Percentiles rank a stretch among this genome's conserved stretches.
phyloP scores from a whole-genome alignment of 805 yeast species.

The Kuraishia hungarica region DNA sequence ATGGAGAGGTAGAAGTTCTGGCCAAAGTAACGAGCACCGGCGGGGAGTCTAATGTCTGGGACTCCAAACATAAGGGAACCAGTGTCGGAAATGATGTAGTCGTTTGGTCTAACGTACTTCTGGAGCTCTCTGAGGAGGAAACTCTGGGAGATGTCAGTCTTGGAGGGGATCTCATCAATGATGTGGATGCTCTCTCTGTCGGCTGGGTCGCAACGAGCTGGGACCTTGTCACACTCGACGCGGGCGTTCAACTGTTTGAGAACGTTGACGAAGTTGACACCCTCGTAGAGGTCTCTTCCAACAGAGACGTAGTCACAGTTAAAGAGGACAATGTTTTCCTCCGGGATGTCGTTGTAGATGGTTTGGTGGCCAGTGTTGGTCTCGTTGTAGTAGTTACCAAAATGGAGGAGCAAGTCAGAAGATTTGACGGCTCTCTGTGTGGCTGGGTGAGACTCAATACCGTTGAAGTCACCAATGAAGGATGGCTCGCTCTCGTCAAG shows the following conservation, averaged over 20 bases:
- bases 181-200: slow-evolving; percentile 5
- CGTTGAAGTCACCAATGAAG: slow-evolving; percentile 69
- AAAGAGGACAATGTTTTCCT: slow-evolving; percentile 35
- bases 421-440: slow-evolving; percentile 38
- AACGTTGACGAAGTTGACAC: slow-evolving; percentile 45
- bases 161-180: slow-evolving; percentile 15
- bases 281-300: slow-evolving; percentile 28
- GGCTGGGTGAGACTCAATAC: slow-evolving; percentile 41
- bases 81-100: slow-evolving; percentile 71
- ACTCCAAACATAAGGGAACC: slow-evolving; percentile 77
- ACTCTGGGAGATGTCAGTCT: slow-evolving; percentile 38
- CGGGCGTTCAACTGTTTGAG: slow-evolving; percentile 24
- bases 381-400: slow-evolving; percentile 65
- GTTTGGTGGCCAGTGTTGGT: slow-evolving; percentile 63
- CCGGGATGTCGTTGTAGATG: slow-evolving; percentile 28
- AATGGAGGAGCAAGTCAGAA: slow-evolving; percentile 60
- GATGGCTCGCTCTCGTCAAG: slow-evolving; percentile 60
- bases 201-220: background rate
- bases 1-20: slow-evolving; percentile 80
- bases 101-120: slow-evolving; percentile 45
- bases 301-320: slow-evolving; percentile 47
- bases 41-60: slow-evolving; percentile 58
- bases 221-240: slow-evolving; percentile 10
- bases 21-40: slow-evolving; percentile 40
- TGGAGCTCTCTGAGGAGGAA: slow-evolving; percentile 31